Base-by-base conservation (phyloP, 2,329 filamentous ascomycete species). In the Pyrenophora tritici-repentis region DNA sequence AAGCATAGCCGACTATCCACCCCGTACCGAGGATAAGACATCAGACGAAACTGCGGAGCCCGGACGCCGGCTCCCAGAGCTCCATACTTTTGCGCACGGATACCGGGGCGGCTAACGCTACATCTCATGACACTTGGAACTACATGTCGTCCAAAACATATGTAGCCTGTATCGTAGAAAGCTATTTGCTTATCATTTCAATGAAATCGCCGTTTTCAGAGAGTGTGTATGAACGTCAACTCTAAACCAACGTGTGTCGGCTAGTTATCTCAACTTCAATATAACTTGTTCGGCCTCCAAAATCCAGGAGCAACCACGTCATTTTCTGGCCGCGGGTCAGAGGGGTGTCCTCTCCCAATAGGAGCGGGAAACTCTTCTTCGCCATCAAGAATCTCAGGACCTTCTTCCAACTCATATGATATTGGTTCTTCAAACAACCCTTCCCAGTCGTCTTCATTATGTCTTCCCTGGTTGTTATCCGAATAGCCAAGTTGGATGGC, bases 231-330 rank as follows among this genome's bases (percentile, higher is more conserved):
- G 17, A 22, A 29, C 42, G 17, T 6, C 32, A 45, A 42, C 42
- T 26, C 43, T 26, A 34, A 31, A 26, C 31, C 16, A 35, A 36
- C 22, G 22, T 24, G 22, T 32, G 18, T 36, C 14, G 33, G 31
- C 36, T 32, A 18, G 31, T 34, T 32, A 18, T 35, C 13, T 29
- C 32, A 33, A 29, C 8, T 12, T 76, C 68, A 79, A 61, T 79
- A 79, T 51, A 79, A 52, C 47, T 58, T 75, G 56, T 79, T 71
- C 10, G 76, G 76, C 58, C 71, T 73, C 77, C 77, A 79, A 61
- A 79, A 79, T 4, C 72, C 66, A 8, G 55, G 41, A 9, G 61
- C 62, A 41, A 72, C 61, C 2, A 61, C 51, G 8, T 42, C 45
- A 40, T 33, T 55, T 17, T 50, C 50, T 32, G 22, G 44, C 40